Base-by-base conservation (phyloP, 2,329 filamentous ascomycete genomes). In the Pseudomassariella vexata region DNA sequence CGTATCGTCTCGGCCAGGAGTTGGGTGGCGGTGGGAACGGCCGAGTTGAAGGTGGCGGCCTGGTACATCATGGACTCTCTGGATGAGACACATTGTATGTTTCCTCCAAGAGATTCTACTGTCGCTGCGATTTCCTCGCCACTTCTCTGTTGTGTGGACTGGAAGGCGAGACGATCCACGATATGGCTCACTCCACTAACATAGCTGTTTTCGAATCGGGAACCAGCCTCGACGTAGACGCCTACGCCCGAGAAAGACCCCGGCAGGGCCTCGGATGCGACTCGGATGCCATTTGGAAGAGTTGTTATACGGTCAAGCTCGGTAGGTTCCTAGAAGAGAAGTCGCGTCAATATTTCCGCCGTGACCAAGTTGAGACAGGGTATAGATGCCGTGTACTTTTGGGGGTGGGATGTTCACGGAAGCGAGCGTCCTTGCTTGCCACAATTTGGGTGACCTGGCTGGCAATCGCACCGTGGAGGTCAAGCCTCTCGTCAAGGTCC, bases 41-140 rank as follows among this genome's bases (percentile, higher is more conserved):
- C 82, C 17, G 82, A 82, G 66, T 98, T 98, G 75, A 98, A 98
- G 19, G 89, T 95, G 17, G 92, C 92, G 2, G 88, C 86, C 61
- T 98, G 92, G 67, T 98, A 98, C 92, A 98, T 98, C 63, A 98
- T 76, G 35, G 87, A 87, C 62, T 98, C 92, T 44, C 92, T 75
- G 2, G 88, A 94, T 2, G 89, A 95, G 9, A 90, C 89, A 63
- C 92, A 98, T 63, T 96, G 89, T 38, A 98, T 90, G 57, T 95
- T 95, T 19, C 92, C 92, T 21, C 92, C 92, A 3, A 98, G 68
- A 0, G 80, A 82, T 61, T 96, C 92, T 20, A 95, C 73, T 20
- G 80, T 71, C 59, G 95, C 87, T 14, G 95, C 68, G 79, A 96
- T 92, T 46, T 88, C 70, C 59, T 95, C 89, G 35, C 80, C 78